Percentiles rank a stretch among this genome's conserved stretches.
phyloP scores from a whole-genome alignment of 2,329 filamentous ascomycete species.

The Celoporthe dispersa region DNA sequence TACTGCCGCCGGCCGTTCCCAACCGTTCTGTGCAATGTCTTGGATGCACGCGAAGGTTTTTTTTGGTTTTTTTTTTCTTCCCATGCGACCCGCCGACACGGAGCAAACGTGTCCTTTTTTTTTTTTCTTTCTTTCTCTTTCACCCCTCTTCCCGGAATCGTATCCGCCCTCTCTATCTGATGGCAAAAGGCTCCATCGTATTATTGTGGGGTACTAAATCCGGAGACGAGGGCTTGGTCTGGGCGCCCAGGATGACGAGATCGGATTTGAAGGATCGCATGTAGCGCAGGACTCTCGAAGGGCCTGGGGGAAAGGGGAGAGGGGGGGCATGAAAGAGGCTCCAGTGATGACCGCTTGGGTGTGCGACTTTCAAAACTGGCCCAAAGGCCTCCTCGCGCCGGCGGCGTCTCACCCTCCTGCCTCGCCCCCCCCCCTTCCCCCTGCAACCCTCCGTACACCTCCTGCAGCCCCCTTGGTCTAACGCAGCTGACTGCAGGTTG shows the following conservation, averaged over 20 bases:
- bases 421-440: conserved; percentile 11
- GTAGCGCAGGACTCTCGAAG: too few species aligned
- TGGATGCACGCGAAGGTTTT: conserved; percentile 14
- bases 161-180: conserved; percentile 11
- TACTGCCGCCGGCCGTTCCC: conserved; percentile 13
- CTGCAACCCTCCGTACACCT: not conserved
- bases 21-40: conserved; percentile 3
- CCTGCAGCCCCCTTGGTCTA: not conserved
- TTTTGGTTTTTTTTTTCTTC: not conserved
- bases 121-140: too few species aligned
- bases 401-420: conserved; percentile 27
- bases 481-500: conserved; percentile 23
- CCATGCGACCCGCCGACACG: conserved; percentile 6
- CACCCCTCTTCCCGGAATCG: not conserved
- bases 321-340: not conserved
- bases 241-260: conserved; percentile 4
- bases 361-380: conserved; percentile 21
- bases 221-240: conserved; percentile 3
- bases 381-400: conserved; percentile 22
- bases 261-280: conserved; percentile 12
- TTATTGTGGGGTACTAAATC: conserved; percentile 15
- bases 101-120: conserved; percentile 10
- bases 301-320: not conserved
- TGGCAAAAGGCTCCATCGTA: not conserved
- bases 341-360: conserved; percentile 9